Conservation (phyloP, 2,329 filamentous ascomycete species). For the Nannizziopsis barbatae region DNA sequence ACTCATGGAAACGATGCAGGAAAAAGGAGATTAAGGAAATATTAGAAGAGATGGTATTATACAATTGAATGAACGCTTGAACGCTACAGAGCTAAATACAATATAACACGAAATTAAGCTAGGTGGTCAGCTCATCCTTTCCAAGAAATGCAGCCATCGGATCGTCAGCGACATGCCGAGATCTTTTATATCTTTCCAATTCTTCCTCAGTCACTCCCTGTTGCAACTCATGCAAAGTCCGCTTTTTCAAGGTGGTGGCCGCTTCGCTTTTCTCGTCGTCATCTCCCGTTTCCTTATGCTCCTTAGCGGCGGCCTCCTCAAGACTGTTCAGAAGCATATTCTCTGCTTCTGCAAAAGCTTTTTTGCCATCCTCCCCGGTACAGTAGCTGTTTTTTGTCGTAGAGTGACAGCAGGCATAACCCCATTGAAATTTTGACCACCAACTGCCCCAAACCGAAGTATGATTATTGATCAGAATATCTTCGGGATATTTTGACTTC, state of each 20-base stretch:
- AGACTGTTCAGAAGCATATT: conserved; percentile 40
- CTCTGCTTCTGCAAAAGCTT: conserved; percentile 67
- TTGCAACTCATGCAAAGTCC: conserved; percentile 67
- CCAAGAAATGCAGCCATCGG: conserved; percentile 77
- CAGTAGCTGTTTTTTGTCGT: conserved; percentile 95
- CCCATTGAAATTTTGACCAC: conserved; percentile 95
- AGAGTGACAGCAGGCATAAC: conserved; percentile 90
- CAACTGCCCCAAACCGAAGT: conserved; percentile 89
- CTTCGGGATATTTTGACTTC: conserved; percentile 85
- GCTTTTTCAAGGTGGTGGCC: conserved; percentile 46
- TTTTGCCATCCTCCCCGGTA: conserved; percentile 78
- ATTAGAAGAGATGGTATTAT: neutral
- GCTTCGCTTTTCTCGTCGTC: conserved; percentile 24
- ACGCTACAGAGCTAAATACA: conserved; percentile 8
- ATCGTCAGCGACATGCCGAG: conserved; percentile 62
- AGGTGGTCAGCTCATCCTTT: conserved; percentile 50
- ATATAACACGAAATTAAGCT: neutral
- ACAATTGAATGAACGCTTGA: conserved; percentile 11
- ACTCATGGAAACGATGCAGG: neutral
- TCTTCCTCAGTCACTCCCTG: conserved; percentile 70
- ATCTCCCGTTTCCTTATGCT: conserved; percentile 15
- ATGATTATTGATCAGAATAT: conserved; percentile 82
- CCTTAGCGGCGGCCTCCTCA: conserved; percentile 15
- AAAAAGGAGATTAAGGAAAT: too few species aligned
- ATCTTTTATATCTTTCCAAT: conserved; percentile 72